These are phyloP conservation scores for Tricholoma flavovirens DNA, from an alignment of 768 basidiomycete species.

Conservation along the genomic window DNA sequence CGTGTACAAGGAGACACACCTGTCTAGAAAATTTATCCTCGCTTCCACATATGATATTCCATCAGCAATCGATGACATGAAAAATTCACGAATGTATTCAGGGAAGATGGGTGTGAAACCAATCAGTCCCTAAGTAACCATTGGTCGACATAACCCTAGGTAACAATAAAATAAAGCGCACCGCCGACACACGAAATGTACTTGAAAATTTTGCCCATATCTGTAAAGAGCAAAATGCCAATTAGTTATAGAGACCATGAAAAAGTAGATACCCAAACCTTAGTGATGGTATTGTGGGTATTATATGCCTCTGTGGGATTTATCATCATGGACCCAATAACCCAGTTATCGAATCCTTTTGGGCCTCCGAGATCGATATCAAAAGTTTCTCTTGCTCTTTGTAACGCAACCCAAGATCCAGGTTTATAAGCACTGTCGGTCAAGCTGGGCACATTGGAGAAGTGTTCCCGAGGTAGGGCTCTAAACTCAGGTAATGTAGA, in stretches of 20 bases:
- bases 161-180: conserved; percentile 16
- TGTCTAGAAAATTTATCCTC: conserved; percentile 57
- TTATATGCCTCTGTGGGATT: conserved; percentile 67
- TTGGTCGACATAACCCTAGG: neutral
- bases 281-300: conserved; percentile 64
- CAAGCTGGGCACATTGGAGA: conserved; percentile 27
- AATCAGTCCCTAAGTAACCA: conserved; percentile 32
- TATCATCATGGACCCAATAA: conserved; percentile 54
- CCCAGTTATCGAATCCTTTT: conserved; percentile 66
- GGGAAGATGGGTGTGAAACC: conserved; percentile 52
- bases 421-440: conserved; percentile 39
- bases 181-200: conserved; percentile 45
- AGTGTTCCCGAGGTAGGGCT: conserved; percentile 35
- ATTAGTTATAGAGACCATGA: neutral
- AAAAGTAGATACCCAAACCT: conserved; percentile 32
- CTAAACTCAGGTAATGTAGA: conserved; percentile 47
- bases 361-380: conserved; percentile 47
- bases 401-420: conserved; percentile 49
- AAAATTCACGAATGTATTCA: conserved; percentile 58
- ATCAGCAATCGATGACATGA: conserved; percentile 58
- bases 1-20: conserved; percentile 16
- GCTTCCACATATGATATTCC: conserved; percentile 69
- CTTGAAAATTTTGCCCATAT: conserved; percentile 72
- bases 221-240: conserved; percentile 26
- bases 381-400: conserved; percentile 49